Base-by-base conservation (phyloP, 768 basidiomycete genomes). In the Russula sp. region DNA sequence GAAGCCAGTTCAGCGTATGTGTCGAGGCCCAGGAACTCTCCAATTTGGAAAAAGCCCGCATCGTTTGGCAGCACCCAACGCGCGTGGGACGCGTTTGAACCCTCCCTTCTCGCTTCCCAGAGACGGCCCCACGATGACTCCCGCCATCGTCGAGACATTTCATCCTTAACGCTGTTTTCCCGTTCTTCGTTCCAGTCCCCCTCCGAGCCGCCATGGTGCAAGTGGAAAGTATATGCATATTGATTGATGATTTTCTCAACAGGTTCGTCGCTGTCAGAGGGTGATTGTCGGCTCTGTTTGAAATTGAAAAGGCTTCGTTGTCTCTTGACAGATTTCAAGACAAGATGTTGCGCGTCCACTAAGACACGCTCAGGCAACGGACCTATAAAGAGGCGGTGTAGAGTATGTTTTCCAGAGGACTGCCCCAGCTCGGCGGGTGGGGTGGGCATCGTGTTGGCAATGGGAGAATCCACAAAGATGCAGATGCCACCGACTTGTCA, bases 1-100 rank as follows among this genome's bases (percentile, higher is more conserved):
- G 61, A 59, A 7, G 67, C 68, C 42, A 70, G 69, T 48, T 75
- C 75, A 47, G 79, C 74, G 52, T 86, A 73, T 36, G 87, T 74
- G 63, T 83, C 80, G 54, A 90, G 78, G 11, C 88, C 90, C 41
- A 91, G 75, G 63, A 93, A 79, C n/a, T 79, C 79, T 3, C 90
- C 90, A 41, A 93, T 77, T 68, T 90, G 87, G 64, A 93, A 93
- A 61, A 84, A 88, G 25, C 77, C 78, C 32, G 90, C 88, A 34
- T 88, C 79, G 87, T 88, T 91, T 22, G 73, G 76, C 11, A 64
- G 47, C 35, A 65, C 52, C 66, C 64, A 67, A 16, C 46, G 66
- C 14, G 36, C 53, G 14, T 70, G 72, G 16, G 66, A 58, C 39
- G 65, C 69, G 51, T 65, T 69, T 38, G 64, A 64, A 18, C 67